These are phyloP conservation scores for Sordariomycetes sp. DNA, from an alignment of 2,329 filamentous ascomycete genomes.

Conservation along the genomic window DNA sequence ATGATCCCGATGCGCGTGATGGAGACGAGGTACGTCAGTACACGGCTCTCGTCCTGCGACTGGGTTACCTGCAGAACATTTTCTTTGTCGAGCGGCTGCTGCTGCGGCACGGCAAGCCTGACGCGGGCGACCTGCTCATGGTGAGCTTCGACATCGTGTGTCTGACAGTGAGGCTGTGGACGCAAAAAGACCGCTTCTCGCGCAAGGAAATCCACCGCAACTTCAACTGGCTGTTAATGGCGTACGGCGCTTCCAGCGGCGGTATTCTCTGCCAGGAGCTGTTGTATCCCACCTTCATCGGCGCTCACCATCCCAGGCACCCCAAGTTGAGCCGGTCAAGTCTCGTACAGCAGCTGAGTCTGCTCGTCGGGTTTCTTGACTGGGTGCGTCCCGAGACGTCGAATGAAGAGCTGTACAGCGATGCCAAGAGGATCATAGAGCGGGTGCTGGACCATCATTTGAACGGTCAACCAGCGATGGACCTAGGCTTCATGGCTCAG, in stretches of 20 bases:
- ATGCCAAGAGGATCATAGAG: conserved; percentile 33
- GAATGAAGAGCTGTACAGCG: conserved; percentile 33
- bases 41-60: conserved; percentile 28
- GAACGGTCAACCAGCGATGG: conserved; percentile 14
- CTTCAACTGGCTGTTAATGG: conserved; percentile 38
- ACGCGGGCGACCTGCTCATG: conserved; percentile 27
- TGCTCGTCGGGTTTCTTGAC: conserved; percentile 38
- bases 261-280: conserved; percentile 40
- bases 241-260: conserved; percentile 34
- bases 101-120: conserved; percentile 22
- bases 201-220: conserved; percentile 22
- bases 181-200: conserved; percentile 30
- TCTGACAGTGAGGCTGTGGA: conserved; percentile 34
- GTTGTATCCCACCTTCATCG: conserved; percentile 24
- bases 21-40: conserved; percentile 25
- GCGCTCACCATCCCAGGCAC: conserved; percentile 13
- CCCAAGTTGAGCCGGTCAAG: conserved; percentile 18
- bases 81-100: conserved; percentile 50
- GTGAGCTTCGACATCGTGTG: conserved; percentile 36
- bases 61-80: conserved; percentile 43
- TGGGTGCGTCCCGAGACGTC: conserved; percentile 36
- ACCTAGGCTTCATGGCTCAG: background rate
- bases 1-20: conserved; percentile 37
- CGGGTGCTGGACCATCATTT: conserved; percentile 38
- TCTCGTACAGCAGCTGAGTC: conserved; percentile 39